Base-by-base conservation (phyloP, 2,329 filamentous ascomycete genomes). In the Pseudocercospora fijiensis region DNA sequence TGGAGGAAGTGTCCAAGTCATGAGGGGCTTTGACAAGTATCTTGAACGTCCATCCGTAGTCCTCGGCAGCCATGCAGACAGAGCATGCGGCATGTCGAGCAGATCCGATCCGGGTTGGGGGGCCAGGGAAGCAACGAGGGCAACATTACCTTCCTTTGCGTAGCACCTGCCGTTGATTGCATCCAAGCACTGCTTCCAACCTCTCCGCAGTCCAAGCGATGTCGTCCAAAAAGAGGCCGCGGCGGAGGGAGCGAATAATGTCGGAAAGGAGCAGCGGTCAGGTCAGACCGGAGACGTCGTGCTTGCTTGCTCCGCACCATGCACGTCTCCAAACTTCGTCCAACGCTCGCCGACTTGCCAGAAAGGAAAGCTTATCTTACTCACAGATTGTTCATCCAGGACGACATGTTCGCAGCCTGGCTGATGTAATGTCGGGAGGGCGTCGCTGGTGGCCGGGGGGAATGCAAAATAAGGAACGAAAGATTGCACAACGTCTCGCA, bases 361-460 rank as follows among this genome's bases (percentile, higher is more conserved):
- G 58, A 56, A 58, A 65, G 49, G 41, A 68, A 68, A 68, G 63
- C 58, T 61, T 67, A 67, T 60, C 58, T 63, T 63, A 76, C 74
- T 74, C 67, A 76, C 74, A 76, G 67, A 65, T 75, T 75, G 71
- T 75, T 76, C 73, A 76, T 75, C 74, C 74, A 76, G 66, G 73
- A 74, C 60, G 74, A 72, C 74, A 76, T 76, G 64, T 67, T 69
- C 57, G 58, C 52, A 56, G 28, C 27, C 53, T 26, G 47, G 22
- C 13, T 51, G 60, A 37, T 24, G 57, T 51, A 28, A 13, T 28
- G 55, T 53, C 28, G 43, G 16, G 20, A 28, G 53, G n/a, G 28
- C 13, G 22, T 9, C 27, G 56, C 57, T 26, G 45, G 37, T 58
- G 18, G 47, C 26, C 49, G 47, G 33, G 22, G 57, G 37, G 53